A percentile compares a stretch with the other conserved stretches of the same genome.
Evolutionary conservation across 2,329 filamentous ascomycete species (phyloP).

Genomic region (Aspergillus puulaauensis): DNA sequence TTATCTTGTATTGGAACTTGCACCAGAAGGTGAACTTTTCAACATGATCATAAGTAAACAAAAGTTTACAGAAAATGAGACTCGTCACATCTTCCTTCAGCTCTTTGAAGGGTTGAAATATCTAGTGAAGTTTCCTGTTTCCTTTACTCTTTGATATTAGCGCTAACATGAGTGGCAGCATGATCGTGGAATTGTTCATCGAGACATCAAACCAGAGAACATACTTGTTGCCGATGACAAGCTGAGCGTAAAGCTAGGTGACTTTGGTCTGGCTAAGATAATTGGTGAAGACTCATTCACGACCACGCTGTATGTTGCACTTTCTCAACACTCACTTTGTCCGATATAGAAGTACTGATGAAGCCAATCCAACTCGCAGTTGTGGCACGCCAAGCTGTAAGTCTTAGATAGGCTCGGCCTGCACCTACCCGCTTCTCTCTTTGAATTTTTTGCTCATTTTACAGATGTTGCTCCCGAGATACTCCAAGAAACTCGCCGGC

Average conservation of each 20-base stretch:
- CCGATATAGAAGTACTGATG: not conserved
- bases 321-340: not conserved
- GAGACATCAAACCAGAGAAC: slow-evolving; percentile 97
- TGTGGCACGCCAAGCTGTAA: slow-evolving; percentile 89
- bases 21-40: slow-evolving; percentile 91
- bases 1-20: slow-evolving; percentile 87
- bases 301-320: slow-evolving; percentile 69
- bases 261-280: slow-evolving; percentile 97
- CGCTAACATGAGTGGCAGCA: slow-evolving; percentile 59
- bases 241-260: slow-evolving; percentile 84
- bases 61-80: slow-evolving; percentile 80
- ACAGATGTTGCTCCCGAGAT: slow-evolving; percentile 91
- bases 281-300: slow-evolving; percentile 98
- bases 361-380: slow-evolving; percentile 30
- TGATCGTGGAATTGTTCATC: slow-evolving; percentile 93
- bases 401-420: slow-evolving; percentile 21
- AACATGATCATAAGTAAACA: slow-evolving; percentile 90
- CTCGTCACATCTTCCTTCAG: slow-evolving; percentile 84
- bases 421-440: not conserved
- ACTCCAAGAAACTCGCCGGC: slow-evolving; percentile 73
- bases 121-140: slow-evolving; percentile 63
- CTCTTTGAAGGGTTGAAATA: slow-evolving; percentile 95
- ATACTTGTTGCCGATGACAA: slow-evolving; percentile 86
- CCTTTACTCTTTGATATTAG: not conserved
- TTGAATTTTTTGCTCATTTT: slow-evolving; percentile 14